Evolutionary conservation across 2,329 filamentous ascomycete genomes (phyloP), one percentile per base, ranked within the genome.

Genomic region (Botryotinia convoluta): DNA sequence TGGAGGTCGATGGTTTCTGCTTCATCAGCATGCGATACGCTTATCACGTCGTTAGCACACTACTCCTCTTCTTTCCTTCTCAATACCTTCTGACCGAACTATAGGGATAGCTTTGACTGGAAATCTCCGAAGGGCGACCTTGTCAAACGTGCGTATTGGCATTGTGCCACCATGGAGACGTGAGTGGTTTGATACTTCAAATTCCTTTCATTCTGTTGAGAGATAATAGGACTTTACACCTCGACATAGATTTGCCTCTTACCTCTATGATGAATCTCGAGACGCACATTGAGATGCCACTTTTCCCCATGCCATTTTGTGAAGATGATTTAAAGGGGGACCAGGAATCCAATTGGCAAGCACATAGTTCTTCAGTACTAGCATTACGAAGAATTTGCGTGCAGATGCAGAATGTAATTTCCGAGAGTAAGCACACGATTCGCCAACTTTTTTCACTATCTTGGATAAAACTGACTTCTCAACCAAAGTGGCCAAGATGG

Each of bases 291-390:
- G 85, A 87, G 22, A 81, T 90, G 39, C 88, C 88, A 5, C 84
- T 84, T 73, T 89, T 89, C 76, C 84, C 83, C 69, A 83, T 82
- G 3, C 82, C 83, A 2, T 84, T 85, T 42, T 84, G 82, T n/a
- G 83, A 85, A 51, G 83, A 84, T 26, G 85, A 87, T 75, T 83
- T 85, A 73, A 77, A 84, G 20, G 83, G 81, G 32, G 86, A 87
- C 74, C 85, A 88, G 74, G 80, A 83, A 16, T 86, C 86, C 1
- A 85, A 88, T 74, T 88, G 87, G 73, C 85, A 88, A 74, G 86
- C 88, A 74, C 85, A 90, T 76, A 90, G 89, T 78, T 84, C 87
- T 3, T 89, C 88, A 0, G 88, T 90, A 77, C 86, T 91, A 63
- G 86, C 87, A 18, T 82, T 91, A 29, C 83, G 86, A 32, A 83